Conservation (phyloP, 257 asterid genomes). For the Solanum bulbocastanum region DNA sequence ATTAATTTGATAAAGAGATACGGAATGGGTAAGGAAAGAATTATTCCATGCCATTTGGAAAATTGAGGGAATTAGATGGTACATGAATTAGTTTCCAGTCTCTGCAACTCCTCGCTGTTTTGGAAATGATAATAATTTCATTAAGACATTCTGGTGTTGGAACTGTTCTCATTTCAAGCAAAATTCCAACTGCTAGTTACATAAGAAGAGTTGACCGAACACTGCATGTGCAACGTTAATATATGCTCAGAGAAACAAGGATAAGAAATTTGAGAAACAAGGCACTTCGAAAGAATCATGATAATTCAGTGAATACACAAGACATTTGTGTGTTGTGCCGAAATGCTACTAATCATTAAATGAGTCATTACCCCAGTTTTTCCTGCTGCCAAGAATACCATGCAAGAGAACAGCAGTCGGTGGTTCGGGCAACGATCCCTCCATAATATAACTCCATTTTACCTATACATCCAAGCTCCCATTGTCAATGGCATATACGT, state of each 20-base stretch:
- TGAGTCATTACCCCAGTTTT: slow-evolving; percentile 62
- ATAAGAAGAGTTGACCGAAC: neutral
- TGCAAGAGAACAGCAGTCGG: slow-evolving; percentile 96
- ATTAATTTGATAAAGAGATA: neutral
- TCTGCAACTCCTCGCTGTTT: neutral
- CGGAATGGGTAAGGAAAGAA: neutral
- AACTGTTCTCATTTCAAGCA: neutral
- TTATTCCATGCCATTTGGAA: neutral
- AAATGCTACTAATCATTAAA: slow-evolving; percentile 13
- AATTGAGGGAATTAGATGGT: neutral
- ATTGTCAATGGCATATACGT: neutral
- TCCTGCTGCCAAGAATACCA: slow-evolving; percentile 96
- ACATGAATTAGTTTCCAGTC: neutral
- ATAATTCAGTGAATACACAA: neutral
- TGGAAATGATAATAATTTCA: neutral
- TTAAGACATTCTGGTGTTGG: neutral
- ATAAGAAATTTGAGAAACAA: neutral
- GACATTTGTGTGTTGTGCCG: neutral
- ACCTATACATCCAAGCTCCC: slow-evolving; percentile 43
- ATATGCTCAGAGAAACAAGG: neutral
- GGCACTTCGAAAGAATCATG: neutral
- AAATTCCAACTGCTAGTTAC: neutral
- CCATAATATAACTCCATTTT: slow-evolving; percentile 85
- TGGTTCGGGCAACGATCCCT: slow-evolving; percentile 67
- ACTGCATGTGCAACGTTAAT: neutral